phyloP scores from a whole-genome alignment of 768 basidiomycete genomes.

The Phaeotremella skinneri region DNA sequence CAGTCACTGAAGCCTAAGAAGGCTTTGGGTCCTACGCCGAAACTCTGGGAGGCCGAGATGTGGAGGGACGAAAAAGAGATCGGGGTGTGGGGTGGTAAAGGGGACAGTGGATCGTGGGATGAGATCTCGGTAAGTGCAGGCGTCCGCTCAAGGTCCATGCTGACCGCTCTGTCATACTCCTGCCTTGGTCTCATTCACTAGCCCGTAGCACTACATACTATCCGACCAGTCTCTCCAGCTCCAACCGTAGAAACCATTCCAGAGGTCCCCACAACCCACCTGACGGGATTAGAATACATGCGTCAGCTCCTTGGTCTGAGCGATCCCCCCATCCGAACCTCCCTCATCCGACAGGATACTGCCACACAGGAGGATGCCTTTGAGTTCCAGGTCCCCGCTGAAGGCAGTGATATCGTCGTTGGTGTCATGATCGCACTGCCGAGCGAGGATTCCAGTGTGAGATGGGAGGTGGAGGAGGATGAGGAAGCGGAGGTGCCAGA shows the following conservation, averaged over 20 bases:
- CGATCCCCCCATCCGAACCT: neutral
- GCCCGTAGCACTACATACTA: constrained; percentile 25
- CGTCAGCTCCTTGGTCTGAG: neutral
- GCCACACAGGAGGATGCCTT: neutral
- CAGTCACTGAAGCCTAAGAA: constrained; percentile 24
- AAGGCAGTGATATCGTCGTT: constrained; percentile 27
- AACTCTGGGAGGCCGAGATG: constrained; percentile 40
- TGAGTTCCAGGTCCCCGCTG: constrained; percentile 11
- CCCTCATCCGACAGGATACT: no score
- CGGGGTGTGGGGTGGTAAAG: constrained; percentile 11
- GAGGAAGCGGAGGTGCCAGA: constrained; percentile 32
- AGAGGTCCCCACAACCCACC: neutral
- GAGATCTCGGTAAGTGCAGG: constrained; percentile 21
- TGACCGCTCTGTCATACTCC: neutral
- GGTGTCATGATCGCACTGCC: constrained; percentile 43
- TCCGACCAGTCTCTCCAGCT: neutral
- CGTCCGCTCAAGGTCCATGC: neutral
- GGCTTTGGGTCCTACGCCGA: constrained; percentile 32
- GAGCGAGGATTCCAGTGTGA: constrained; percentile 16
- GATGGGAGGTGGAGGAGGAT: constrained; percentile 24
- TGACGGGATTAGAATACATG: neutral
- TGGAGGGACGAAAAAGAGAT: constrained; percentile 15
- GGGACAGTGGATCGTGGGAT: constrained; percentile 13
- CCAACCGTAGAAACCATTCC: constrained; percentile 4
- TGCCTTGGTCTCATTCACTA: constrained; percentile 8